phyloP scores from a whole-genome alignment of 108 stramenopile species.

The Fragilariopsis cylindrus region DNA sequence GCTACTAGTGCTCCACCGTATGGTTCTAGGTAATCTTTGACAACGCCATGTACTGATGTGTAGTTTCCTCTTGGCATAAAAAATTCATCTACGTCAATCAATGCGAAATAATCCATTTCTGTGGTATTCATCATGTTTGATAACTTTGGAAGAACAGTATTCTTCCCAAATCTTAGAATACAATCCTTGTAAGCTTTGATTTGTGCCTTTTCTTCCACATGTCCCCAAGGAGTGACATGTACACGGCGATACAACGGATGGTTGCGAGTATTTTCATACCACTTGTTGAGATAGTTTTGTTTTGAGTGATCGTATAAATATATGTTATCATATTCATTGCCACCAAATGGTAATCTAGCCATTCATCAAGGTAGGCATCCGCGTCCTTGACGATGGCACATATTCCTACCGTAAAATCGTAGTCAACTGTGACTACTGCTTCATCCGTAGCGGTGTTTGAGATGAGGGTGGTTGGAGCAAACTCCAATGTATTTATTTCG shows the following conservation, averaged over 20 bases:
- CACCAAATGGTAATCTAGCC: conserved; percentile 34
- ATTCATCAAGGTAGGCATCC: conserved; percentile 35
- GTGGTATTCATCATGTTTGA: not conserved
- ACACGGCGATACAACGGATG: conserved; percentile 17
- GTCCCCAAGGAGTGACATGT: not conserved
- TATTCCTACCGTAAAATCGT: conserved; percentile 28
- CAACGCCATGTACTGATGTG: conserved; percentile 25
- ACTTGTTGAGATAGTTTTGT: conserved; percentile 7
- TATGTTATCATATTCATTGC: conserved; percentile 32
- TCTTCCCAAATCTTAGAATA: not conserved
- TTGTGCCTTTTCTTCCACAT: not conserved
- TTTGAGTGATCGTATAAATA: conserved; percentile 38
- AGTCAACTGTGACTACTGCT: not conserved
- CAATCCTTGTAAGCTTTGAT: not conserved
- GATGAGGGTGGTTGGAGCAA: no score
- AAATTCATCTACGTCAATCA: conserved; percentile 30
- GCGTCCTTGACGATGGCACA: conserved; percentile 31
- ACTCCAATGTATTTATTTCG: no score
- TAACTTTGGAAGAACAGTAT: not conserved
- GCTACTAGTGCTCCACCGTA: conserved; percentile 39
- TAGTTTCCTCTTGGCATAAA: not conserved
- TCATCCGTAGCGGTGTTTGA: no score
- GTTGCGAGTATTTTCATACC: conserved; percentile 15
- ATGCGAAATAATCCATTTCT: conserved; percentile 9
- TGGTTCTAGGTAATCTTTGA: conserved; percentile 37